Evolutionary conservation across 192 early-diverging fungal genomes (phyloP), one percentile per base, ranked within the genome.

Genomic region (Coemansia sp.): DNA sequence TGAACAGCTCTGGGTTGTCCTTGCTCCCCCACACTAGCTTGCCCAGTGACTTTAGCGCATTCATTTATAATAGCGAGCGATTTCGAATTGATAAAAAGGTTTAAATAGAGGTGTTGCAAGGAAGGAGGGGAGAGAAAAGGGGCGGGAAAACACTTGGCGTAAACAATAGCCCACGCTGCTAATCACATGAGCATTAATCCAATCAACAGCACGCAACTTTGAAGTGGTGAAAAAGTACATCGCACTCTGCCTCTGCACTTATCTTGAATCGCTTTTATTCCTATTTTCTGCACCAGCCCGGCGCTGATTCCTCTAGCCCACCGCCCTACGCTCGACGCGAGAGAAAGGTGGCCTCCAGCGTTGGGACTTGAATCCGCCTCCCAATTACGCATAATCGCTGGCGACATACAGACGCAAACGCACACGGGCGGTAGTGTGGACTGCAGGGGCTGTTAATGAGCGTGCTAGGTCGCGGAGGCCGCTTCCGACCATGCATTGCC

Each of bases 1-100:
- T 77, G 62, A 88, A 75, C 13, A 84, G 66, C 59, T 86, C 86
- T n/a, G 84, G 84, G 55, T 69, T 75, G 33, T 73, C 69, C 13
- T 63, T 69, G 33, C 72, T 60, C 52, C 91, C 90, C 84, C 86
- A 93, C 41, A 93, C 86, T 11, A 89, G 71, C 69, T 83, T 85
- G 25, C 87, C 83, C 14, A 93, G 76, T 38, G 88, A 85, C 66
- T 81, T 85, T 57, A 93, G 75, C 5, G 89, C 66, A 62, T 86
- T 85, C 89, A 93, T 93, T 61, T 35, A 26, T 23, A 39, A 36
- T 23, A 62, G 33, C 3, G 14, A 35, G 20, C 20, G n/a, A 2
- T 35, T 18, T 52, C 39, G 6, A 59, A 14, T 23, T 0, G 26
- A 13, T 14, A 14, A 6, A 47, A 59, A 20, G n/a, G 25, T 56